A percentile compares a stretch with the other conserved stretches of the same genome.
These are phyloP conservation scores for Ceriops zippeliana DNA, from an alignment of 345 rosid genomes.

Conservation along the genomic window DNA sequence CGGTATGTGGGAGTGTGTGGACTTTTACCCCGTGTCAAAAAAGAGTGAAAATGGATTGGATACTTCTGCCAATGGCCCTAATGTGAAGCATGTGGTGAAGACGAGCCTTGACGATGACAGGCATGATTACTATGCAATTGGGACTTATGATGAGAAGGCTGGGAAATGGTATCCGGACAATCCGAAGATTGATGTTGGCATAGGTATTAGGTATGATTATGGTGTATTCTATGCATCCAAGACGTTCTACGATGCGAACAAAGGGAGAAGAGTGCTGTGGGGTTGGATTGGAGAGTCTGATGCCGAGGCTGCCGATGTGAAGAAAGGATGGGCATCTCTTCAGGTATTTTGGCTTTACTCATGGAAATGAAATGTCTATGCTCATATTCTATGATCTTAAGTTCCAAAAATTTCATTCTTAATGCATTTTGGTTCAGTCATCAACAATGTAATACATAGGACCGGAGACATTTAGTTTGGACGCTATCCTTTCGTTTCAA, in stretches of 20 bases:
- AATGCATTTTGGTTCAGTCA: too few relatives aligned
- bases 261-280: constrained; percentile 56
- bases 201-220: constrained; percentile 64
- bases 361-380: too few relatives aligned
- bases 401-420: too few relatives aligned
- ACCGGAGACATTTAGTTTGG: too few relatives aligned
- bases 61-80: constrained; percentile 44
- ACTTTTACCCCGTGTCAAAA: constrained; percentile 54
- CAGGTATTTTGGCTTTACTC: constrained; percentile 35
- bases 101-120: constrained; percentile 57
- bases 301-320: constrained; percentile 52
- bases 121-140: constrained; percentile 61
- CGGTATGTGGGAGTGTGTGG: constrained; percentile 96
- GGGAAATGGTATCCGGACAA: constrained; percentile 53
- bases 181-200: constrained; percentile 53
- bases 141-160: constrained; percentile 47
- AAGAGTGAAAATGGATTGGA: constrained; percentile 39
- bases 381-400: too few relatives aligned
- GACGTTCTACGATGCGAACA: constrained; percentile 57
- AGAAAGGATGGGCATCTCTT: constrained; percentile 75
- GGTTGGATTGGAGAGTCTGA: constrained; percentile 74
- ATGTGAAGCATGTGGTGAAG: constrained; percentile 59
- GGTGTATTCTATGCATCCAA: constrained; percentile 69
- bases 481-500: not conserved
- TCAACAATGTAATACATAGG: too few relatives aligned